These are phyloP conservation scores for Candida xiaguanensis DNA, from an alignment of 805 yeast genomes.

Conservation along the genomic window DNA sequence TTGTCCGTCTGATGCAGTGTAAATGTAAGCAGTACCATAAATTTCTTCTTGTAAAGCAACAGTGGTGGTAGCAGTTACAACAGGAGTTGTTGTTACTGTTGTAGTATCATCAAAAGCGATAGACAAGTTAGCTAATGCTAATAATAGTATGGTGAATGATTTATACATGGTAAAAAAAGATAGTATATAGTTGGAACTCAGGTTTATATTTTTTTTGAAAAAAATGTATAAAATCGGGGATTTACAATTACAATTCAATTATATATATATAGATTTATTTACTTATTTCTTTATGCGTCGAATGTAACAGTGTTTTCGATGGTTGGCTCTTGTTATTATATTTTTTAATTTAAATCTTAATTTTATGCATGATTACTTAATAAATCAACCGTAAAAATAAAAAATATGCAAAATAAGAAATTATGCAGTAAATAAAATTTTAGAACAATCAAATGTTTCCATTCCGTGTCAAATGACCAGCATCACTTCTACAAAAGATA, in stretches of 20 bases:
- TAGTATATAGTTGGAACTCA: neutral
- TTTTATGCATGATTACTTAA: neutral
- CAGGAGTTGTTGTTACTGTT: conserved; percentile 23
- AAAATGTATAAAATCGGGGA: too few species aligned
- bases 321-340: neutral
- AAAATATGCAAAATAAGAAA: too few species aligned
- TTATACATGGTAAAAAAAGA: conserved; percentile 2
- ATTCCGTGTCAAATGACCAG: too few species aligned
- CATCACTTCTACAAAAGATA: too few species aligned
- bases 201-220: neutral
- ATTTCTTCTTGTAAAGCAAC: conserved; percentile 22
- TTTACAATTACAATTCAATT: neutral
- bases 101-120: conserved; percentile 16
- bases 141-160: neutral
- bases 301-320: neutral
- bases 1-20: conserved; percentile 24
- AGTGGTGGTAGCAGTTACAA: conserved; percentile 29
- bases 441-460: too few species aligned
- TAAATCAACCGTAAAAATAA: neutral
- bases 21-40: conserved; percentile 27
- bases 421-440: too few species aligned
- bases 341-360: neutral
- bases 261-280: too few species aligned
- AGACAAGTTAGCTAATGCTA: conserved; percentile 4
- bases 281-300: neutral